A percentile compares a stretch with the other conserved stretches of the same genome.
Conservation (phyloP, 257 asterid genomes). For the Perilla frutescens region DNA sequence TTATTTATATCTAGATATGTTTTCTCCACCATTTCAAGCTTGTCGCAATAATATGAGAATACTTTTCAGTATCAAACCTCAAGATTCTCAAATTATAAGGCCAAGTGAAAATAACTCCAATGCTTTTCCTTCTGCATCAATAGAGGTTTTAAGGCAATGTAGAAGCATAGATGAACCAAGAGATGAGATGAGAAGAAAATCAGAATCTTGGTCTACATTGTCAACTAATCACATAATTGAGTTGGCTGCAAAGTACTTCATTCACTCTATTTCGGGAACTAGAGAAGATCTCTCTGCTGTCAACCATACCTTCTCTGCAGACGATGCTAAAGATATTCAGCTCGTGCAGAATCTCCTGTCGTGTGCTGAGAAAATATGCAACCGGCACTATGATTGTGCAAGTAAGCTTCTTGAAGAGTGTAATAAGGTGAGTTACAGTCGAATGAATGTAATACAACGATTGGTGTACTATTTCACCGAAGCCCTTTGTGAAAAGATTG, state of each 20-base stretch:
- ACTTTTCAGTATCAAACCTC: constrained; percentile 1
- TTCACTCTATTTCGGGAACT: constrained; percentile 33
- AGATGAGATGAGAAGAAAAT: neutral
- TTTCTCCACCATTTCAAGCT: constrained; percentile 31
- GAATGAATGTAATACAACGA: constrained; percentile 39
- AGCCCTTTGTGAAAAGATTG: constrained; percentile 55
- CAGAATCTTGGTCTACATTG: constrained; percentile 12
- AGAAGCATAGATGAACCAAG: constrained; percentile 23
- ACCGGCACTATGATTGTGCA: constrained; percentile 42
- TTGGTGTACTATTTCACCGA: constrained; percentile 49
- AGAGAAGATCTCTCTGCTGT: constrained; percentile 32
- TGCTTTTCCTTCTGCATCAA: constrained; percentile 42
- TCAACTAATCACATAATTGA: constrained; percentile 41
- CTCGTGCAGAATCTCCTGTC: constrained; percentile 55
- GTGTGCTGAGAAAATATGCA: constrained; percentile 52
- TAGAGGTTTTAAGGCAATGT: constrained; percentile 43
- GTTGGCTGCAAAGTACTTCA: constrained; percentile 52
- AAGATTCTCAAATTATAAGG: constrained; percentile 13
- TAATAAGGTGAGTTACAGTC: constrained; percentile 29
- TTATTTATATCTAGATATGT: constrained; percentile 20
- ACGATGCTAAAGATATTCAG: constrained; percentile 38
- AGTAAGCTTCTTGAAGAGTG: constrained; percentile 40
- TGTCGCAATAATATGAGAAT: constrained; percentile 2
- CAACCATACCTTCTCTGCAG: constrained; percentile 40
- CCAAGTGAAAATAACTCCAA: constrained; percentile 21